Base-by-base conservation (phyloP, 169 alveolate genomes). In the Plasmodium gaboni region DNA sequence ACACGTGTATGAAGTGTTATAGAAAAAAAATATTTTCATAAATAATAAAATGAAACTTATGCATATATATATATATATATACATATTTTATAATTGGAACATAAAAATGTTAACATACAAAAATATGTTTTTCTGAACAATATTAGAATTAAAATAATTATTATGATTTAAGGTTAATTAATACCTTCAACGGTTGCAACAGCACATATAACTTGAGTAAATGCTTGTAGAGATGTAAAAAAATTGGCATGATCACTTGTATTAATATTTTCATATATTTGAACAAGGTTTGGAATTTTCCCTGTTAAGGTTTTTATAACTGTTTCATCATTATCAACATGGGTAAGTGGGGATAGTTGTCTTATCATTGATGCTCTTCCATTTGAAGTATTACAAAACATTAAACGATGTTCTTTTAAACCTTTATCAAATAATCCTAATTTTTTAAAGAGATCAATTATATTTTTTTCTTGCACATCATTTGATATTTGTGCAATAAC, bases 311-410 rank as follows among this genome's bases (percentile, higher is more conserved):
- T 61, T 64, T 93, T 65, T 22, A 92, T 93, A 42, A 74, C 93
- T 24, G 70, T 78, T 61, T 69, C 86, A 73, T 92, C 91, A 42
- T 78, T 69, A 44, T 93, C 96, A 48, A 93, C 93, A 64, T 93
- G 96, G 53, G 93, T 67, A 46, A 71, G 88, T 4, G 96, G 96
- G 38, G 92, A 92, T 15, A 93, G 90, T 70, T 93, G 96, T 68
- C 94, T 89, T 60, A 92, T 92, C 96, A 93, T 93, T 74, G 96
- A 93, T 51, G 92, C 92, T 44, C 96, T 89, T 50, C 96, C 96
- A 61, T 71, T 78, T 85, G 93, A 69, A 7, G 94, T 90, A 26
- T 69, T 71, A 53, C 93, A 93, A 93, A 92, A 92, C 91, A 93
- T 69, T 38, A 92, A 89, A 19, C 96, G 88, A 94, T 93, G 92